phyloP scores from a whole-genome alignment of 306 rosid species.

The Cucurbita argyrosperma region DNA sequence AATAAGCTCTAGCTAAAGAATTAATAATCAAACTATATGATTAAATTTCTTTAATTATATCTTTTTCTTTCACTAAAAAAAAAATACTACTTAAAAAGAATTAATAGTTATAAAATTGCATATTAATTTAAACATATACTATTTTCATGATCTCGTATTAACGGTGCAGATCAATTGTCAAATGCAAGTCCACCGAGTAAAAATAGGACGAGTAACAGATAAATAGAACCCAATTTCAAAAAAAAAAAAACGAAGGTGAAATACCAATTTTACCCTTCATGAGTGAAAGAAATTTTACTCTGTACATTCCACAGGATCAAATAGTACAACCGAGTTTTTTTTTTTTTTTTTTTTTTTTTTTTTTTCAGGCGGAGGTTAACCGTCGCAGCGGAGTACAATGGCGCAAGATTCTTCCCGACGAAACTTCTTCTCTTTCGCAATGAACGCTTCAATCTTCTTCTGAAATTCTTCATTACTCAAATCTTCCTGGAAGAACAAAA shows the following conservation, averaged over 20 bases:
- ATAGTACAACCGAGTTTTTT: not conserved
- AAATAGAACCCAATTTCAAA: not conserved
- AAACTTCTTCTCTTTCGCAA: conserved; percentile 55
- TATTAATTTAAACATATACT: too few species aligned
- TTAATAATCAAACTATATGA: too few species aligned
- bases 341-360: not conserved
- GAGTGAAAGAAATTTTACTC: not conserved
- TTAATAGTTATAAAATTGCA: not conserved
- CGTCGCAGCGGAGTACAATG: conserved; percentile 23
- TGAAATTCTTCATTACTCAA: conserved; percentile 73
- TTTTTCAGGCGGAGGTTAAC: not conserved
- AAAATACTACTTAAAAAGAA: too few species aligned
- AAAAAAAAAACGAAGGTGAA: not conserved
- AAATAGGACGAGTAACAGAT: not conserved
- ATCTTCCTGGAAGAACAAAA: conserved; percentile 20
- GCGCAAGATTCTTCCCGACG: conserved; percentile 39
- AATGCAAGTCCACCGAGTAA: not conserved
- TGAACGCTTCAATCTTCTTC: conserved; percentile 60
- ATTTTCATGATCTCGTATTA: not conserved
- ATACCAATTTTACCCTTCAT: not conserved
- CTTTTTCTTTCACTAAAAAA: too few species aligned
- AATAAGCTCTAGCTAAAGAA: not conserved
- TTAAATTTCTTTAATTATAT: too few species aligned
- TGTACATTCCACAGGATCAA: not conserved
- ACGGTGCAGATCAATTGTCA: not conserved